Conservation (phyloP, 352 stramenopile species). For the Pythium monospermum region DNA sequence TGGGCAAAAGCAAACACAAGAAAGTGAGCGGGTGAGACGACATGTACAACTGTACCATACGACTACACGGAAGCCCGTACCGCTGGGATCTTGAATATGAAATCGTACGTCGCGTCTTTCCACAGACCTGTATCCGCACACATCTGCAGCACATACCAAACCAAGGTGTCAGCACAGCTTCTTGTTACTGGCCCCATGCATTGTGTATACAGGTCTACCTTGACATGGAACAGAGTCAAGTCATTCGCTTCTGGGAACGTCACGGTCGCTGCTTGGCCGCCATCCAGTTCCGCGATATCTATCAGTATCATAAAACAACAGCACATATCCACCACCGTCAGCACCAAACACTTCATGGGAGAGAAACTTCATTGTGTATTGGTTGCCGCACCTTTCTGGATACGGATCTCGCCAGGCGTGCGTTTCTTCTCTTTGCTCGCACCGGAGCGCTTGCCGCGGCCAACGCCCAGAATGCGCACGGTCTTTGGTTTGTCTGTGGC, state of each 20-base stretch:
- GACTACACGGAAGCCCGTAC: no score
- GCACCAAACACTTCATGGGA: background rate
- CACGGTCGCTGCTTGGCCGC: slow-evolving; percentile 93
- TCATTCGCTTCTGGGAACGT: slow-evolving; percentile 97
- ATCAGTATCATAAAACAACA: background rate
- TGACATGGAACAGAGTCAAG: slow-evolving; percentile 90
- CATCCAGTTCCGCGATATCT: slow-evolving; percentile 98
- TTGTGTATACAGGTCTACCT: slow-evolving; percentile 35
- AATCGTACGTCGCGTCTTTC: slow-evolving; percentile 96
- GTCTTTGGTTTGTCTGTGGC: slow-evolving; percentile 59
- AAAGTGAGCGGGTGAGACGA: no score
- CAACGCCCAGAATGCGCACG: slow-evolving; percentile 79
- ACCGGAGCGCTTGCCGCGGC: slow-evolving; percentile 63
- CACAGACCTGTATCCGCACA: slow-evolving; percentile 95
- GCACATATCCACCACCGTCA: slow-evolving; percentile 1
- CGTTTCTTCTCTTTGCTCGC: slow-evolving; percentile 88
- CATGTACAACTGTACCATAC: no score
- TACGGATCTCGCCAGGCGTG: slow-evolving; percentile 96
- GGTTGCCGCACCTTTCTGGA: slow-evolving; percentile 93
- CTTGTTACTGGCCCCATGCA: slow-evolving; percentile 31
- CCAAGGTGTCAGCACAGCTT: no score
- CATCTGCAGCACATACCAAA: slow-evolving; percentile 36
- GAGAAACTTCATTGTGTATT: background rate
- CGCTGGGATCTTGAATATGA: slow-evolving; percentile 96
- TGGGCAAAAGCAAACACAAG: no score